Percentiles rank a stretch among this genome's conserved stretches.
phyloP scores from a whole-genome alignment of 805 yeast species.

The Kodamaea hsintzibuensis region DNA sequence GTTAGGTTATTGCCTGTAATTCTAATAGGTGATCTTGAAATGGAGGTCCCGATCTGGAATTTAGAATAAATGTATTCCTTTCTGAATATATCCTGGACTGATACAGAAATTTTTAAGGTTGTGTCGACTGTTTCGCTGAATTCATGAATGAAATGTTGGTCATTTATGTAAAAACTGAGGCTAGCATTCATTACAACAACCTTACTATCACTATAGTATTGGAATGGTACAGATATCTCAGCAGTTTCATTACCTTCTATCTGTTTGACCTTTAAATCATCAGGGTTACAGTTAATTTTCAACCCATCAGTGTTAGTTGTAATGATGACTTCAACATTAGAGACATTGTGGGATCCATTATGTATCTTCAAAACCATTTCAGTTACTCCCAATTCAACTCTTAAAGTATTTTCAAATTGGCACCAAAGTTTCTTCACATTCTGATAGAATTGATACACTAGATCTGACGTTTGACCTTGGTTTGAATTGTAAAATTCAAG shows the following conservation, averaged over 20 bases:
- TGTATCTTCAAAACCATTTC: constrained; percentile 25
- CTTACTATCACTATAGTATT: constrained; percentile 30
- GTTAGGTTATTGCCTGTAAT: constrained; percentile 45
- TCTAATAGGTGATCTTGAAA: constrained; percentile 52
- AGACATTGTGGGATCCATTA: constrained; percentile 32
- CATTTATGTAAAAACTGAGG: constrained; percentile 22
- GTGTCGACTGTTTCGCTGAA: constrained; percentile 48
- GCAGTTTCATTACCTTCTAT: constrained; percentile 6
- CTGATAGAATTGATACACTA: constrained; percentile 15
- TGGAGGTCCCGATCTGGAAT: constrained; percentile 66
- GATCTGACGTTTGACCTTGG: background rate
- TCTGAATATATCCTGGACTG: constrained; percentile 78
- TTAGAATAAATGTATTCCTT: constrained; percentile 57
- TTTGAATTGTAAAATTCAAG: background rate
- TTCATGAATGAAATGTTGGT: constrained; percentile 20
- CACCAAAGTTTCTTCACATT: constrained; percentile 25
- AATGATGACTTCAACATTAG: constrained; percentile 23
- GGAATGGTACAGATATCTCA: constrained; percentile 34
- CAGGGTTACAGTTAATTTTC: background rate
- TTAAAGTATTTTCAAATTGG: constrained; percentile 25
- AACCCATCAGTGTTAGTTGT: constrained; percentile 17
- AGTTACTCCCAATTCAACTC: constrained; percentile 30
- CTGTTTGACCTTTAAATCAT: background rate
- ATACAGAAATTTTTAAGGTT: constrained; percentile 62
- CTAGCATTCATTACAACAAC: constrained; percentile 21